These are phyloP conservation scores for Limtongozyma cylindracea DNA, from an alignment of 805 yeast genomes.

Conservation along the genomic window DNA sequence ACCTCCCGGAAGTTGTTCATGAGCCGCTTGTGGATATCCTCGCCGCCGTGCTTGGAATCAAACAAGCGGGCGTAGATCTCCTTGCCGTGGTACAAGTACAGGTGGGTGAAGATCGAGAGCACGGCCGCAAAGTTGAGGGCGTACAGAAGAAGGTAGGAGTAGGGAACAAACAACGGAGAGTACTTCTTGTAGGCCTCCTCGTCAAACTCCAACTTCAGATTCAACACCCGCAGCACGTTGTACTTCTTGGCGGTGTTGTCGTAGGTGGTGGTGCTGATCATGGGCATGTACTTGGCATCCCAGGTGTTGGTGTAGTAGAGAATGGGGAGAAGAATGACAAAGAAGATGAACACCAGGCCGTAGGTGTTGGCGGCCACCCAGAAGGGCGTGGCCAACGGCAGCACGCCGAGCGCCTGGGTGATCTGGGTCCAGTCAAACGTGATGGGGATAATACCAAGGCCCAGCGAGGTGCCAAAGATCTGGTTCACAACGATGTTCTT, in stretches of 20 bases:
- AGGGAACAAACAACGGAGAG: constrained; percentile 4
- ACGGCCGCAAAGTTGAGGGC: constrained; percentile 5
- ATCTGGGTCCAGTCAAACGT: constrained; percentile 4
- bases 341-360: constrained; percentile 3
- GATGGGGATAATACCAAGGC: constrained; percentile 2
- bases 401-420: constrained; percentile 3
- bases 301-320: constrained; percentile 5
- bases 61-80: constrained; percentile 3
- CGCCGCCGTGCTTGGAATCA: constrained; percentile 3
- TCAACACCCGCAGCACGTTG: constrained; percentile 4
- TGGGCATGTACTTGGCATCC: constrained; percentile 6
- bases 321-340: constrained; percentile 2
- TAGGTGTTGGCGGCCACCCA: constrained; percentile 4
- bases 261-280: constrained; percentile 4
- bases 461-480: constrained; percentile 1
- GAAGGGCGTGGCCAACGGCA: constrained; percentile 4
- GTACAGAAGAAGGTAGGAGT: constrained; percentile 4
- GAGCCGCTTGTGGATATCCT: constrained; percentile 5
- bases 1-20: constrained; percentile 4
- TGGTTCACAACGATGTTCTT: constrained; percentile 2
- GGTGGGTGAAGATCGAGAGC: constrained; percentile 4
- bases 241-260: constrained; percentile 4
- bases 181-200: constrained; percentile 3
- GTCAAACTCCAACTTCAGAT: constrained; percentile 2
- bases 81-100: constrained; percentile 4